Evolutionary conservation across 176 grass and related monocot species (phyloP).

Genomic region (barley (Hordeum vulgare)): DNA sequence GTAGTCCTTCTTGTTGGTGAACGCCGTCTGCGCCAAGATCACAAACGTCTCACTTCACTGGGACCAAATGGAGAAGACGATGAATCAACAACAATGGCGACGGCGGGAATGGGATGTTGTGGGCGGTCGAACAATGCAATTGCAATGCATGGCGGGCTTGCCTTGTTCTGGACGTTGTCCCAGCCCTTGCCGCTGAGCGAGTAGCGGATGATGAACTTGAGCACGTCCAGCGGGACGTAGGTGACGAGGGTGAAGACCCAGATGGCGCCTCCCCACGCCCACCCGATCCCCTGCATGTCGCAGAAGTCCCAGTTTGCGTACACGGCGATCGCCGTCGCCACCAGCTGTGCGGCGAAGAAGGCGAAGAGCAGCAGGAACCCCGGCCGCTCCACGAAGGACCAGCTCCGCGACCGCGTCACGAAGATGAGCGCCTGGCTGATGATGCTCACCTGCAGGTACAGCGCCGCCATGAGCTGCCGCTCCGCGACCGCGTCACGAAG

Average conservation of each 20-base stretch:
- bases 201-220: slow-evolving; percentile 81
- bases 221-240: slow-evolving; percentile 73
- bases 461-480: slow-evolving; percentile 77
- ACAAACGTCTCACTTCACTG: slow-evolving; percentile 48
- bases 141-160: background rate
- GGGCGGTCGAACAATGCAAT: too few relatives aligned
- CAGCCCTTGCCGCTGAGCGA: slow-evolving; percentile 45
- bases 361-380: slow-evolving; percentile 61
- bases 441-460: slow-evolving; percentile 92
- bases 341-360: slow-evolving; percentile 74
- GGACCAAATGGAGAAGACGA: background rate
- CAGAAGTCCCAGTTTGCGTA: slow-evolving; percentile 60
- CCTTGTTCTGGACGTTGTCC: slow-evolving; percentile 53
- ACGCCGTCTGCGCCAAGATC: slow-evolving; percentile 27
- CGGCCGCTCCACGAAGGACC: slow-evolving; percentile 77
- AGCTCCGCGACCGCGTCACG: slow-evolving; percentile 81
- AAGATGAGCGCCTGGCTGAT: slow-evolving; percentile 96
- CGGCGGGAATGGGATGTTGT: too few relatives aligned
- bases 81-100: background rate
- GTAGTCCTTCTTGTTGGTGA: slow-evolving; percentile 37
- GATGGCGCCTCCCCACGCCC: slow-evolving; percentile 63
- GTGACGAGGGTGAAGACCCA: slow-evolving; percentile 71
- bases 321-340: slow-evolving; percentile 62
- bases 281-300: slow-evolving; percentile 62
- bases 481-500: slow-evolving; percentile 84